Evolutionary conservation across 768 basidiomycete species (phyloP).

Genomic region (Coprinopsis strossmayeri): DNA sequence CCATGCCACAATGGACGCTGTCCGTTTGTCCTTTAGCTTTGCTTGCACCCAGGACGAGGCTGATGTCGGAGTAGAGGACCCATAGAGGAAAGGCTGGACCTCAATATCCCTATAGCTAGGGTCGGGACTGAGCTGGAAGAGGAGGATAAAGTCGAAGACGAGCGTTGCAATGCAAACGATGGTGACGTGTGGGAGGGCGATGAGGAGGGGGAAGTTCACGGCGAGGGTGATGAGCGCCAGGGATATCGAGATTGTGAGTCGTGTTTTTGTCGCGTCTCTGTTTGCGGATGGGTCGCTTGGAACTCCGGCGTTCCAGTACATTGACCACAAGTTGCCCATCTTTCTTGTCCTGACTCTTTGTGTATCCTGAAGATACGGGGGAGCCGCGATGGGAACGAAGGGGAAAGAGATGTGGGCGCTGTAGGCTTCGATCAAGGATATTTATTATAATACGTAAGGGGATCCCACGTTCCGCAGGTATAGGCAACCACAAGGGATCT

Average conservation of each 20-base stretch:
- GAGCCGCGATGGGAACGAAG: too few species aligned
- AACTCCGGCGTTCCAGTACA: too few species aligned
- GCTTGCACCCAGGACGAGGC: neutral
- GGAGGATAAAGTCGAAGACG: neutral
- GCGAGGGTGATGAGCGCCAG: neutral
- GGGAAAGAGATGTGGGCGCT: too few species aligned
- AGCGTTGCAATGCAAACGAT: neutral
- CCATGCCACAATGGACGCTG: neutral
- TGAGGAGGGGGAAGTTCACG: neutral
- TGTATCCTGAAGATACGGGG: too few species aligned
- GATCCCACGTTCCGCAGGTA: too few species aligned
- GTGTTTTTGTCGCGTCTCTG: neutral
- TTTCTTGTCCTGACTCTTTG: too few species aligned
- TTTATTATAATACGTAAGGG: too few species aligned
- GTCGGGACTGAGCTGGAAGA: neutral
- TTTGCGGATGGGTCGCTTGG: too few species aligned
- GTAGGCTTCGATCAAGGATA: too few species aligned
- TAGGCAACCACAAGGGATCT: too few species aligned
- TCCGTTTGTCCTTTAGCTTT: neutral
- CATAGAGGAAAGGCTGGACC: neutral
- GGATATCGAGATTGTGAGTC: neutral
- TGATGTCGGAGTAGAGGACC: neutral
- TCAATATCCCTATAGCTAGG: neutral
- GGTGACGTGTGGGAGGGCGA: neutral
- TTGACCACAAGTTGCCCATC: too few species aligned